phyloP scores from a whole-genome alignment of 495 filamentous ascomycete species.

The Tuber melanosporum region DNA sequence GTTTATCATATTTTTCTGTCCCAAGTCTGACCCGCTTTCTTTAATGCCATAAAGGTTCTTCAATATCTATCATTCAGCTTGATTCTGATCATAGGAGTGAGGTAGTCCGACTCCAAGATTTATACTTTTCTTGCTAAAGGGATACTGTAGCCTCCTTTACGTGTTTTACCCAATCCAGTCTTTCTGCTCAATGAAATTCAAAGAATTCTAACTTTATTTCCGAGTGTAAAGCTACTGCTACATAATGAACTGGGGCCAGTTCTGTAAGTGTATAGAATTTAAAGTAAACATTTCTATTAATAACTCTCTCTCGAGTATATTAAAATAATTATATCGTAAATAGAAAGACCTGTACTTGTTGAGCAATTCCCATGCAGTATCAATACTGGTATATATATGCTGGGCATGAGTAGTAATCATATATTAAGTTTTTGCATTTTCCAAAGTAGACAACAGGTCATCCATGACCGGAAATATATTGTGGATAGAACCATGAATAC shows the following conservation, averaged over 20 bases:
- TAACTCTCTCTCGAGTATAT: no score
- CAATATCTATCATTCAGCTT: background rate
- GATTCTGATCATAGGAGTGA: no score
- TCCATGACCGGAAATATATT: background rate
- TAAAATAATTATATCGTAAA: no score
- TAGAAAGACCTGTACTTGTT: no score
- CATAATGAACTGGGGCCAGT: background rate
- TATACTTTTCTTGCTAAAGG: background rate
- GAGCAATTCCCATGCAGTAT: no score
- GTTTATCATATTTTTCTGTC: background rate
- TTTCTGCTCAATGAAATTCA: background rate
- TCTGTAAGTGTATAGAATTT: background rate
- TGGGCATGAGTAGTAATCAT: no score
- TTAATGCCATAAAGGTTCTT: background rate
- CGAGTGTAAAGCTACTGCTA: background rate
- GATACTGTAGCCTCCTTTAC: background rate
- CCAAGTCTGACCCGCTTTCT: background rate
- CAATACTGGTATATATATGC: no score
- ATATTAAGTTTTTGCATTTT: no score
- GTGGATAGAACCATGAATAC: no score
- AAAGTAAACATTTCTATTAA: no score
- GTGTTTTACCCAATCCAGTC: background rate
- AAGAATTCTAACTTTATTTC: slow-evolving; percentile 6
- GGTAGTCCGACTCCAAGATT: background rate
- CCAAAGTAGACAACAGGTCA: background rate